Percentiles rank a stretch among this genome's conserved stretches.
These are phyloP conservation scores for Russula ochroleuca DNA, from an alignment of 768 basidiomycete genomes.

Conservation along the genomic window DNA sequence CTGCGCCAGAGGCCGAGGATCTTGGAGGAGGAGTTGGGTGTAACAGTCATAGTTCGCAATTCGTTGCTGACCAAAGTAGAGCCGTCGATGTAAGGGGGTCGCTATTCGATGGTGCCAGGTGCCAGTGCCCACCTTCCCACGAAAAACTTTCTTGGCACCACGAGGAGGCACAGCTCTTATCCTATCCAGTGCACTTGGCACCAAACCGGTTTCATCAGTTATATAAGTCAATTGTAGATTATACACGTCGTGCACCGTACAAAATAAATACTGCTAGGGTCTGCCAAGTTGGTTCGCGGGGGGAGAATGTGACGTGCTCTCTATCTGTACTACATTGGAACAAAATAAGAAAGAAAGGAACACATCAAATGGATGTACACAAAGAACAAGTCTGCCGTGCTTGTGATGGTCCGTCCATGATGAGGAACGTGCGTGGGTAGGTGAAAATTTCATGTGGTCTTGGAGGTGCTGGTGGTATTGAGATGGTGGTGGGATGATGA, in stretches of 20 bases:
- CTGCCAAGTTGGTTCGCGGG: constrained; percentile 15
- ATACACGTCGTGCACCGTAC: constrained; percentile 24
- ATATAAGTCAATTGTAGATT: constrained; percentile 27
- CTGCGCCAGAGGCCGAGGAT: background rate
- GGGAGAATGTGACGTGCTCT: constrained; percentile 9
- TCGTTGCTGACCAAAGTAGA: background rate
- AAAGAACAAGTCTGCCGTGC: constrained; percentile 15
- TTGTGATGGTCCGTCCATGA: constrained; percentile 4
- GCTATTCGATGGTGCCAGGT: background rate
- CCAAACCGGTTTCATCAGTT: background rate
- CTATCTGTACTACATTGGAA: constrained; percentile 21
- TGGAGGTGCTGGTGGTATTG: constrained; percentile 6
- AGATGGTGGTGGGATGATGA: constrained; percentile 2
- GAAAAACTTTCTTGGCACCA: background rate
- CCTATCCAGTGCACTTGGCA: background rate
- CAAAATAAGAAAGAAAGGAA: constrained; percentile 5
- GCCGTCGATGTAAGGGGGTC: background rate
- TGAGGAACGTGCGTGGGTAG: constrained; percentile 11
- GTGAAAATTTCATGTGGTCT: background rate
- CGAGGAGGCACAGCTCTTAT: background rate
- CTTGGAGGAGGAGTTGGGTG: constrained; percentile 8
- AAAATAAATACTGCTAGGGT: constrained; percentile 25
- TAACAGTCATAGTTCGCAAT: background rate
- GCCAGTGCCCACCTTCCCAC: background rate
- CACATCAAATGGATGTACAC: constrained; percentile 22